Percentiles rank a stretch among this genome's conserved stretches.
phyloP scores from a whole-genome alignment of 2,329 filamentous ascomycete species.

The Mycosphaerella arachidis region DNA sequence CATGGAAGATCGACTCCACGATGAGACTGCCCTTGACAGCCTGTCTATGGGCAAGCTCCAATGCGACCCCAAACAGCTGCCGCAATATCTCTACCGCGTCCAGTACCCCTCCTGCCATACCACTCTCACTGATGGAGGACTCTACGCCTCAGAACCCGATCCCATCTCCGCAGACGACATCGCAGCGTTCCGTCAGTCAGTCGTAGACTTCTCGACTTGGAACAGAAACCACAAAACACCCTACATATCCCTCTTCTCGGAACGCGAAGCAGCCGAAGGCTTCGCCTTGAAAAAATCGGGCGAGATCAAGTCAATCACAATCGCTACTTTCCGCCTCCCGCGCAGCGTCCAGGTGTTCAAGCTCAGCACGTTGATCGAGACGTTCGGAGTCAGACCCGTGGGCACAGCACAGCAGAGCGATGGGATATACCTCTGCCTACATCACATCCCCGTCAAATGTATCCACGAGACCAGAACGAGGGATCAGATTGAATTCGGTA shows the following conservation, averaged over 20 bases:
- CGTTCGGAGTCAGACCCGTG: not conserved
- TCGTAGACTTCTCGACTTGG: not conserved
- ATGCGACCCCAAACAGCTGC: not conserved
- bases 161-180: not conserved
- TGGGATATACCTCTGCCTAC: not conserved
- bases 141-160: not conserved
- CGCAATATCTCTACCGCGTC: slow-evolving; percentile 1
- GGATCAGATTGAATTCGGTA: not conserved
- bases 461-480: not conserved
- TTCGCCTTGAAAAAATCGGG: not conserved
- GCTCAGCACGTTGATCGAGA: not conserved
- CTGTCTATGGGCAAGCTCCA: not conserved
- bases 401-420: not conserved
- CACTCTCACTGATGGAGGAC: not conserved
- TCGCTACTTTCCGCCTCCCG: not conserved
- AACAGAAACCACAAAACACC: not conserved
- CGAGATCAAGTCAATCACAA: not conserved
- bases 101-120: slow-evolving; percentile 2
- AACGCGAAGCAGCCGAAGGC: not conserved
- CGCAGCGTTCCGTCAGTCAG: not conserved
- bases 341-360: not conserved
- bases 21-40: not conserved
- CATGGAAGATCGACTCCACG: not conserved
- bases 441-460: not conserved
- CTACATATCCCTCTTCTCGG: slow-evolving; percentile 2